These are phyloP conservation scores for Camellia granthamiana DNA, from an alignment of 148 eudicot genomes.

Conservation along the genomic window DNA sequence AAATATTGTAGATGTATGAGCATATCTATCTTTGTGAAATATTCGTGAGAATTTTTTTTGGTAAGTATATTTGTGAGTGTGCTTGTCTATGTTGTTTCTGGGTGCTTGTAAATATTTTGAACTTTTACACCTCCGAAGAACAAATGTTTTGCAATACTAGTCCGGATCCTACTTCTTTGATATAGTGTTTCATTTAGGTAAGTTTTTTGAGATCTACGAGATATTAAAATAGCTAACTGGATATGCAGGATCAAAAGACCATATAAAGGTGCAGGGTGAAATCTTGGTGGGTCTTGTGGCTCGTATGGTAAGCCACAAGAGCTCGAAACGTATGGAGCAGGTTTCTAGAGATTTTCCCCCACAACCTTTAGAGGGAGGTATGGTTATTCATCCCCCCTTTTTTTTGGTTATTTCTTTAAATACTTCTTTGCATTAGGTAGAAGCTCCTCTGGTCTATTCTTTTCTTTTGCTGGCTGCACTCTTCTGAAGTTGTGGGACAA, in stretches of 20 bases:
- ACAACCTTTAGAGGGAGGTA: constrained; percentile 65
- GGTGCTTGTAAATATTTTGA: no score
- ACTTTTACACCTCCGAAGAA: not conserved
- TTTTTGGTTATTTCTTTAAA: not conserved
- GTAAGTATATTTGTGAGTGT: not conserved
- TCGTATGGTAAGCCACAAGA: constrained; percentile 79
- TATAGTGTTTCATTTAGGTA: not conserved
- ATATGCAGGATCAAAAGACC: constrained; percentile 75
- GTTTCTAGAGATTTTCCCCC: constrained; percentile 58
- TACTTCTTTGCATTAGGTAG: not conserved
- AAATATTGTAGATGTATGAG: not conserved
- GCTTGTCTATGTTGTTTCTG: not conserved
- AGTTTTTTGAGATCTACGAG: not conserved
- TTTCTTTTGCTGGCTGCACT: not conserved
- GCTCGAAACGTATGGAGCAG: constrained; percentile 76
- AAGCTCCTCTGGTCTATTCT: not conserved
- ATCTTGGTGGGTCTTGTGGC: constrained; percentile 98
- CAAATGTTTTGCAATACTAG: not conserved
- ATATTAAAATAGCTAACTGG: constrained; percentile 5
- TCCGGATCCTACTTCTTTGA: not conserved
- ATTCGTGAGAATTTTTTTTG: not conserved
- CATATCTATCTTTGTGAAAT: not conserved
- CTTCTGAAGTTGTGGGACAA: not conserved
- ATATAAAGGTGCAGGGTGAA: constrained; percentile 81
- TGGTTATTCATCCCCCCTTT: constrained; percentile 13